Conservation (phyloP, 805 yeast species). For the Schizosaccharomyces lindneri region DNA sequence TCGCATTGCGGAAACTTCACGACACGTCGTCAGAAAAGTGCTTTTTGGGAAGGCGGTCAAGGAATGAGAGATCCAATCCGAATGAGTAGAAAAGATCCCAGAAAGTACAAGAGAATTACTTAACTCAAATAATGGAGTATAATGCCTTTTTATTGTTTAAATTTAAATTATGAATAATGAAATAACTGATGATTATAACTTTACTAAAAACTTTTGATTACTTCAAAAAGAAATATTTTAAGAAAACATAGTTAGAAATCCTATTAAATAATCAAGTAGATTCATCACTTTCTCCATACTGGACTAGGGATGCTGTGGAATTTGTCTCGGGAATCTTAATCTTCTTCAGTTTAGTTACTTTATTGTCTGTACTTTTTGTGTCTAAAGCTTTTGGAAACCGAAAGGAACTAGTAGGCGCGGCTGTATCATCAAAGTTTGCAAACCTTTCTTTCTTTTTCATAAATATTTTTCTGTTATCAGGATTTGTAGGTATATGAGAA, state of each 20-base stretch:
- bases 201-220: too few relatives aligned
- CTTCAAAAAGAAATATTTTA: too few relatives aligned
- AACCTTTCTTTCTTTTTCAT: not conserved
- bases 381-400: not conserved
- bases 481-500: not conserved
- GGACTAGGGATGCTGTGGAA: not conserved
- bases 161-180: not conserved
- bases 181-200: too few relatives aligned
- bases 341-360: not conserved
- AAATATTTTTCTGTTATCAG: not conserved
- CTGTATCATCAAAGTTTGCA: not conserved
- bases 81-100: conserved; percentile 20
- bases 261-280: not conserved
- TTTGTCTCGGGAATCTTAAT: not conserved
- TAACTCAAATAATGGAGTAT: not conserved
- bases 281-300: not conserved
- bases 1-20: conserved; percentile 16
- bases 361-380: too few relatives aligned
- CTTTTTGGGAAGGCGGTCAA: conserved; percentile 22
- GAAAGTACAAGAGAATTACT: conserved; percentile 15
- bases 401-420: too few relatives aligned
- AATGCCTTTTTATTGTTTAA: not conserved
- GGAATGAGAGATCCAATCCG: conserved; percentile 18
- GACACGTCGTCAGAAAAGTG: conserved; percentile 9
- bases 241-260: too few relatives aligned